phyloP scores from a whole-genome alignment of 257 asterid genomes.

The Gentiana macrophylla region DNA sequence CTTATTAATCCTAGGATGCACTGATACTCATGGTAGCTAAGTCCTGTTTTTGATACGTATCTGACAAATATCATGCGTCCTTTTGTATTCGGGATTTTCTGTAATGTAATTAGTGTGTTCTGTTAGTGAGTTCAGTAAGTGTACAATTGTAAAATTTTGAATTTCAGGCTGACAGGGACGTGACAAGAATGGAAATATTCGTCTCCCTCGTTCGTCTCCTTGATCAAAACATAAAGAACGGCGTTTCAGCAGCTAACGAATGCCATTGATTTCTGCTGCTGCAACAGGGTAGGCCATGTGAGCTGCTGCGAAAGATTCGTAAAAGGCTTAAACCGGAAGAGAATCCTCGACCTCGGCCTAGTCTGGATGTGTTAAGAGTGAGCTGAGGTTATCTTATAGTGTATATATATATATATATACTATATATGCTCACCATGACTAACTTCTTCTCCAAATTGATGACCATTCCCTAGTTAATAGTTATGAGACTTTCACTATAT shows the following conservation, averaged over 20 bases:
- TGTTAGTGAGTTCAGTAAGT: not conserved
- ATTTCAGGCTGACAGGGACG: conserved; percentile 76
- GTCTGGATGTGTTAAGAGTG: conserved; percentile 44
- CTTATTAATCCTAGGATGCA: too few species aligned
- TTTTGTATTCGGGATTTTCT: not conserved
- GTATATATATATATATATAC: too few species aligned
- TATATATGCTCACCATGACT: conserved; percentile 34
- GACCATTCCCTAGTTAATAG: not conserved
- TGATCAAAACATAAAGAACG: conserved; percentile 52
- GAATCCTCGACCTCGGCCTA: conserved; percentile 3
- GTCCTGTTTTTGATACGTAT: not conserved
- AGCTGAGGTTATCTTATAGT: conserved; percentile 4
- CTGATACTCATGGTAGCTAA: not conserved
- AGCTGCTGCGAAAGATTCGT: conserved; percentile 22
- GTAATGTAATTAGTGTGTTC: not conserved
- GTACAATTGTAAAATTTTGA: conserved; percentile 4
- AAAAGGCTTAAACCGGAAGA: not conserved
- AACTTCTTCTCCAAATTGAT: conserved; percentile 24
- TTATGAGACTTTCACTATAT: too few species aligned
- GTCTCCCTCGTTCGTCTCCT: conserved; percentile 66
- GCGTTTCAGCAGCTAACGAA: conserved; percentile 18
- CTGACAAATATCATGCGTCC: too few species aligned
- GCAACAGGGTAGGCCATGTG: conserved; percentile 27
- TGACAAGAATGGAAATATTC: conserved; percentile 80
- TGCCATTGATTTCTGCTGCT: conserved; percentile 23